A percentile compares a stretch with the other conserved stretches of the same genome.
phyloP scores from a whole-genome alignment of 1,139 yeast genomes.

The Blastobotrys indianensis region DNA sequence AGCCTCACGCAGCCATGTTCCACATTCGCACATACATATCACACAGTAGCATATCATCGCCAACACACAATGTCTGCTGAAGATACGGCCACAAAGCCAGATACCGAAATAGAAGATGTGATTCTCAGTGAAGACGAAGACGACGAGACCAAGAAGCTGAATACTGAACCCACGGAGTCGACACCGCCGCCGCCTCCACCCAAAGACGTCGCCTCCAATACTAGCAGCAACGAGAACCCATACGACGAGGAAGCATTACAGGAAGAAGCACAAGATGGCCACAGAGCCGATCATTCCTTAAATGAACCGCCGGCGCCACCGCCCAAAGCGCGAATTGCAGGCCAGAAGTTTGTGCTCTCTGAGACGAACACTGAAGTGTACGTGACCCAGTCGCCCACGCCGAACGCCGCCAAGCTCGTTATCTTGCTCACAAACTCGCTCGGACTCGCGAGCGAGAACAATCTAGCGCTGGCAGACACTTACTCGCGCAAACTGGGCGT shows the following conservation, averaged over 20 bases:
- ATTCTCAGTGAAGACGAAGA: no score
- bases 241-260: neutral
- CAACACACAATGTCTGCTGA: no score
- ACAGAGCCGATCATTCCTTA: neutral
- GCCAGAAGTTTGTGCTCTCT: slow-evolving; percentile 26
- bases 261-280: neutral
- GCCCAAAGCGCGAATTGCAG: slow-evolving; percentile 15
- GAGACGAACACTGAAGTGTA: slow-evolving; percentile 25
- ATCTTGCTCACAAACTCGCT: slow-evolving; percentile 32
- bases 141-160: no score
- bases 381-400: slow-evolving; percentile 20
- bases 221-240: neutral
- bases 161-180: no score
- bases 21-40: no score
- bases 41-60: no score
- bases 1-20: no score
- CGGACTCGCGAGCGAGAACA: slow-evolving; percentile 29
- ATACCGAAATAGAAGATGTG: no score
- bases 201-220: neutral
- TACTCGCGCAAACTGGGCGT: slow-evolving; percentile 26
- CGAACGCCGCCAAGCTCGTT: slow-evolving; percentile 18
- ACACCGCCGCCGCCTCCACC: neutral
- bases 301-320: slow-evolving; percentile 13
- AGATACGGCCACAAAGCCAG: no score
- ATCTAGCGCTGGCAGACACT: slow-evolving; percentile 29